A percentile compares a stretch with the other conserved stretches of the same genome.
Evolutionary conservation across 1,139 yeast species (phyloP).

Genomic region (Magnusiomyces fungicola): DNA sequence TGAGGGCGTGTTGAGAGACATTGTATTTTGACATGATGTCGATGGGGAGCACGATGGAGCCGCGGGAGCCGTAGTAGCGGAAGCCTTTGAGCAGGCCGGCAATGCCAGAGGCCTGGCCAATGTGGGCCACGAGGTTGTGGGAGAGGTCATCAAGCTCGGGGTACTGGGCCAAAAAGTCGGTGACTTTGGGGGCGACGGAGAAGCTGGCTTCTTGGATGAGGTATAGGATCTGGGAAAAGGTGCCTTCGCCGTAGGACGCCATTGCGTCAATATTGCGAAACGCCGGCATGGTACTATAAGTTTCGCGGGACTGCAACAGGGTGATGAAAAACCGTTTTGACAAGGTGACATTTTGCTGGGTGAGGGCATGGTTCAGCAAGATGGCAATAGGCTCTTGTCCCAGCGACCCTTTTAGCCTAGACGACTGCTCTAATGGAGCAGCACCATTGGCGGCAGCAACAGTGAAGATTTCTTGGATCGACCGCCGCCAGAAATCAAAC

Average conservation of each 20-base stretch:
- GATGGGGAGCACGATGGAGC: conserved; percentile 49
- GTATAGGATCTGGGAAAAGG: conserved; percentile 67
- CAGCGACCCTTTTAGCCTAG: conserved; percentile 29
- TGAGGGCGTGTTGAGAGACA: conserved; percentile 57
- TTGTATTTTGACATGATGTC: conserved; percentile 49
- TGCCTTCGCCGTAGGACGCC: conserved; percentile 77
- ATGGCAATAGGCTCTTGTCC: conserved; percentile 57
- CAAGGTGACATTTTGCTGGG: conserved; percentile 34
- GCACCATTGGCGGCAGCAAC: background rate
- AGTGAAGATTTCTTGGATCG: conserved; percentile 29
- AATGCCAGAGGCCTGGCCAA: conserved; percentile 75
- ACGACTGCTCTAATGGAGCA: no score
- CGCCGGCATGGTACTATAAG: conserved; percentile 38
- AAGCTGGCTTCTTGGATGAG: conserved; percentile 54
- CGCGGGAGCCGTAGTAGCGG: conserved; percentile 50
- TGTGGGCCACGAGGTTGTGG: conserved; percentile 64
- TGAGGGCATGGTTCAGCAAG: conserved; percentile 34
- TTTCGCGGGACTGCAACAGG: conserved; percentile 53
- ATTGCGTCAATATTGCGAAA: conserved; percentile 51
- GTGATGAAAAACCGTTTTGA: conserved; percentile 52
- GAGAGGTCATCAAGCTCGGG: conserved; percentile 36
- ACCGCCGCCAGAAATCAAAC: conserved; percentile 35
- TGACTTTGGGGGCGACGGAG: conserved; percentile 54
- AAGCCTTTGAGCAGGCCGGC: conserved; percentile 60
- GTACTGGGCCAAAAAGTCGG: conserved; percentile 43